Base-by-base conservation (phyloP, 352 stramenopile species). In the Ophiocytium majus region DNA sequence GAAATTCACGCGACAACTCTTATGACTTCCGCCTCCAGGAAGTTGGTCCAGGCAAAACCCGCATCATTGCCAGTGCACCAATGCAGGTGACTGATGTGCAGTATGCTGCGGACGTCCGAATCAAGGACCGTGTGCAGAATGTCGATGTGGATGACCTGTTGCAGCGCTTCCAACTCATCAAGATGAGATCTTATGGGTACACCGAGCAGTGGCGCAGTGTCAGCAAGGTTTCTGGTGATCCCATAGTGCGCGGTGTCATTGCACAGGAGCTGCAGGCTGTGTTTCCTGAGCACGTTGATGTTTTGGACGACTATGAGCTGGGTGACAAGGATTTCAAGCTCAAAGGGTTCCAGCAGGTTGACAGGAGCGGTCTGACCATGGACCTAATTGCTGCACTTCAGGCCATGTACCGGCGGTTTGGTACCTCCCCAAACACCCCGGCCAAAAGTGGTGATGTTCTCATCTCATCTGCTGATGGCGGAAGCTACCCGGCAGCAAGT, bases 291-390 rank as follows among this genome's bases (percentile, higher is more conserved):
- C 95, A 98, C 84, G 91, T 98, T 37, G 92, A 93, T 63, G 88
- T 96, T 23, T 92, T 94, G 34, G 50, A 89, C 31, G 92, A 94
- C n/a, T 95, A 94, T 82, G 82, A 91, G 32, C 80, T 98, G 14
- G 92, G 91, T 0, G 94, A 97, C 81, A 95, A 96, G 84, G 93
- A 94, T 64, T 95, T 97, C 82, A 92, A 90, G 9, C 91, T 97
- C 37, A 90, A 95, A 50, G 85, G 96, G 66, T 98, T 98, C 84
- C 92, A 96, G 81, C 93, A 98, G 91, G 94, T 98, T 37, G 94
- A 98, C 90, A 98, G 98, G 84, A 93, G 96, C 71, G 91, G 91
- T 32, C 93, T 98, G 5, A 92, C 93, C 0, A 92, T 98, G 57
- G 95, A 98, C 88, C 82, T 97, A 5, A 88, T 98, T 57, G 92